These are phyloP conservation scores for Myxozyma udenii DNA, from an alignment of 805 yeast genomes.

Conservation along the genomic window DNA sequence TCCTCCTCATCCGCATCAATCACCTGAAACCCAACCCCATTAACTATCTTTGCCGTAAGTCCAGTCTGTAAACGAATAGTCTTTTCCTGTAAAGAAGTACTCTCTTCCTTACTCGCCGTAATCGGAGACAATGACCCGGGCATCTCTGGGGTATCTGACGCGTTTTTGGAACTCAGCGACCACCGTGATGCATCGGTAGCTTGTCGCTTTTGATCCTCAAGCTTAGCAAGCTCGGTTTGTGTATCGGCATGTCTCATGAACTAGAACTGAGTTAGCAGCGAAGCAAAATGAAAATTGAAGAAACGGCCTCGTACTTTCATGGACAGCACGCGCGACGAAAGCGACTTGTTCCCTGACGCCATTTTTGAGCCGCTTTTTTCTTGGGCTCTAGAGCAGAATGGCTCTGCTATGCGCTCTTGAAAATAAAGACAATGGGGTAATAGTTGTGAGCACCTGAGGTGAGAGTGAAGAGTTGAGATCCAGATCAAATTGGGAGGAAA, in stretches of 20 bases:
- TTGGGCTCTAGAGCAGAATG: too few relatives aligned
- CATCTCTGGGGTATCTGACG: too few relatives aligned
- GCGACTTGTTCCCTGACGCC: constrained; percentile 25
- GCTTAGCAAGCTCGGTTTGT: constrained; percentile 38
- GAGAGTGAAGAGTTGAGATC: too few relatives aligned
- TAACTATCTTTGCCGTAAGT: constrained; percentile 4
- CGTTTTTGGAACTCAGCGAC: constrained; percentile 22
- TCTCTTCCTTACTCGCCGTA: neutral
- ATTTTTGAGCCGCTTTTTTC: too few relatives aligned
- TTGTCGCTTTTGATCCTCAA: constrained; percentile 31
- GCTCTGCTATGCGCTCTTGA: too few relatives aligned
- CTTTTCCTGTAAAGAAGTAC: too few relatives aligned
- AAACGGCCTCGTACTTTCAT: constrained; percentile 67
- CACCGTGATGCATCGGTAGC: constrained; percentile 33
- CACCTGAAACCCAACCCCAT: constrained; percentile 23
- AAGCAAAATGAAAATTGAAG: neutral
- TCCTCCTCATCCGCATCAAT: constrained; percentile 16
- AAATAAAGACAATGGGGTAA: too few relatives aligned
- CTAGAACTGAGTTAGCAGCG: constrained; percentile 1
- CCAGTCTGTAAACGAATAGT: constrained; percentile 1
- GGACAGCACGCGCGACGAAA: constrained; percentile 72
- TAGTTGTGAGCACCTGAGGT: too few relatives aligned
- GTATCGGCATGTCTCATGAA: constrained; percentile 36
- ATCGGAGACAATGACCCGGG: too few relatives aligned
- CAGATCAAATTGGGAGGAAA: too few relatives aligned